A percentile compares a stretch with the other conserved stretches of the same genome.
phyloP scores from a whole-genome alignment of 331 rosid species.

The Spiraea crenata region DNA sequence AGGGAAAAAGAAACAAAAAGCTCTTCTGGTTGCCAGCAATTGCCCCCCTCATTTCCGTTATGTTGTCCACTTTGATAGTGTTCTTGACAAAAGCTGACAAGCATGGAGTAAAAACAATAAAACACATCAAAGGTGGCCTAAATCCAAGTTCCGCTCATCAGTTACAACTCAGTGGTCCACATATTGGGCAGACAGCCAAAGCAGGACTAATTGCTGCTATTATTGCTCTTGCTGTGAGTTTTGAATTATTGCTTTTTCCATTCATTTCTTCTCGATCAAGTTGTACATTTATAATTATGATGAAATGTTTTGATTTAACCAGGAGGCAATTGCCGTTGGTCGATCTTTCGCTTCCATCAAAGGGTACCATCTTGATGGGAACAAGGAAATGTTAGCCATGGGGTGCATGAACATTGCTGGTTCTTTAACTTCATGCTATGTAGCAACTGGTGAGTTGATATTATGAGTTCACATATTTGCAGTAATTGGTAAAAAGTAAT shows the following conservation, averaged over 20 bases:
- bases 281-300: neutral
- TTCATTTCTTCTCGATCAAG: neutral
- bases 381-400: conserved; percentile 50
- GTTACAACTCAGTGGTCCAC: conserved; percentile 38
- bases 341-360: conserved; percentile 46
- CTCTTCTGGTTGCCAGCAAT: conserved; percentile 48
- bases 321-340: conserved; percentile 54
- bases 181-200: conserved; percentile 41
- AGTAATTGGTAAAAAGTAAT: neutral
- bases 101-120: conserved; percentile 49
- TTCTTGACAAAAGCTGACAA: conserved; percentile 40
- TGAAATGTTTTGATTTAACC: neutral
- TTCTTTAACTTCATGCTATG: conserved; percentile 45
- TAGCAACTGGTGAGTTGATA: conserved; percentile 35
- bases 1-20: conserved; percentile 47
- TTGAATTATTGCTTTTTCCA: neutral
- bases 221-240: conserved; percentile 46
- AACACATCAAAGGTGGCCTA: conserved; percentile 36
- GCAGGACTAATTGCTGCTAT: conserved; percentile 39
- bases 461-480: neutral
- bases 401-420: conserved; percentile 50
- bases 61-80: conserved; percentile 45
- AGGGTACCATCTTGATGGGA: conserved; percentile 52
- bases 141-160: conserved; percentile 41
- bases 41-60: conserved; percentile 42